Percentiles rank a stretch among this genome's conserved stretches.
Conservation (phyloP, 1,284 basidiomycete genomes). For the Schizopora paradoxa region DNA sequence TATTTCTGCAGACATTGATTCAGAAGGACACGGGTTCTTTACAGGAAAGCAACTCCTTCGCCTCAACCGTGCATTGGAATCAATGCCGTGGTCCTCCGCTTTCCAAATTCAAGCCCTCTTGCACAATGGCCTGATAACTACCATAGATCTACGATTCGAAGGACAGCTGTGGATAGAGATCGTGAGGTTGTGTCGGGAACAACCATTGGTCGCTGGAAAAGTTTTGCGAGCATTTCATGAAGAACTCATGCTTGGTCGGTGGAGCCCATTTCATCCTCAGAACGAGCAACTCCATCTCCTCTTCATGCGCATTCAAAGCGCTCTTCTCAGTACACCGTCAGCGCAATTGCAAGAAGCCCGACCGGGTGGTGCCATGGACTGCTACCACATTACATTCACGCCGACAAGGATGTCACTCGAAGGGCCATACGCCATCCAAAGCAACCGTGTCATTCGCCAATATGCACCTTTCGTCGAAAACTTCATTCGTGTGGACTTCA, state of each 20-base stretch:
- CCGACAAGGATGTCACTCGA: conserved; percentile 67
- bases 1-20: conserved; percentile 36
- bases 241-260: conserved; percentile 41
- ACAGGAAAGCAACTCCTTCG: conserved; percentile 38
- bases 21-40: conserved; percentile 46
- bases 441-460: conserved; percentile 57
- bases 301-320: conserved; percentile 17
- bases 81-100: conserved; percentile 48
- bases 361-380: conserved; percentile 40
- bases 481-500: conserved; percentile 74
- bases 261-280: conserved; percentile 22
- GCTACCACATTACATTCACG: conserved; percentile 63
- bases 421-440: conserved; percentile 65
- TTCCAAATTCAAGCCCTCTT: conserved; percentile 68
- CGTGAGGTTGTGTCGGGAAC: conserved; percentile 32
- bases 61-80: conserved; percentile 37
- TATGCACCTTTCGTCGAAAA: conserved; percentile 53
- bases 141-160: conserved; percentile 47
- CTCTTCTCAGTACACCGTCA: too few species aligned
- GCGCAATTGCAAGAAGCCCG: too few species aligned
- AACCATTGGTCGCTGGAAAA: conserved; percentile 33
- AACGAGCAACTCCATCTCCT: conserved; percentile 4
- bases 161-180: conserved; percentile 39
- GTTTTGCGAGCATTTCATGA: conserved; percentile 41
- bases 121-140: conserved; percentile 52